Evolutionary conservation across 257 asterid genomes (phyloP).

Genomic region (Fraxinus pennsylvanica): DNA sequence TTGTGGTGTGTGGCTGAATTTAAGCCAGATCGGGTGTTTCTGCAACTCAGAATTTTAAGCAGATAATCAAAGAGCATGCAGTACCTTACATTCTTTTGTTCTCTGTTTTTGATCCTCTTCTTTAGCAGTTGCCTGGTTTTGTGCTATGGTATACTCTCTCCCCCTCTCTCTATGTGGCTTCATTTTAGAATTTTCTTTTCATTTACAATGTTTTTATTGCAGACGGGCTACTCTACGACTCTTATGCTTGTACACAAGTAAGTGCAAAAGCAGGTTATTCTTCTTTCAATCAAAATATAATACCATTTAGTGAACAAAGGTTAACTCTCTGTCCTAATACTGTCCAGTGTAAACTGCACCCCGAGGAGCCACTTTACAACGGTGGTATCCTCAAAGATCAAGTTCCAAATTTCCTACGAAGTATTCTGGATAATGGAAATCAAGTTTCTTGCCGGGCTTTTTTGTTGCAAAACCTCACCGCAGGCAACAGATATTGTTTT

Average conservation of each 20-base stretch:
- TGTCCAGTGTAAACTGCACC: constrained; percentile 54
- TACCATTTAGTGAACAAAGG: not conserved
- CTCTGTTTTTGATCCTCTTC: constrained; percentile 27
- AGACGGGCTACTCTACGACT: constrained; percentile 84
- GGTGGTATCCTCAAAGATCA: constrained; percentile 65
- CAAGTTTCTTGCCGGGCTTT: constrained; percentile 31
- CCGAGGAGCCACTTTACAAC: constrained; percentile 63
- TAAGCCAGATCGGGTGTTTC: not conserved
- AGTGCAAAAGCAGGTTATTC: not conserved
- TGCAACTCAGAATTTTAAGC: not conserved
- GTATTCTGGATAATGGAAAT: constrained; percentile 22
- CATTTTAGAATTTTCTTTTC: not conserved
- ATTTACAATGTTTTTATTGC: constrained; percentile 32
- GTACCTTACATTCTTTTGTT: constrained; percentile 12
- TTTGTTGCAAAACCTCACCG: constrained; percentile 40
- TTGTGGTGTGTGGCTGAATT: not conserved
- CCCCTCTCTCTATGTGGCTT: not conserved
- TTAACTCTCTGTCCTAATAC: not conserved
- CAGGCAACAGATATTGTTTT: constrained; percentile 49
- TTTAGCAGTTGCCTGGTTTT: constrained; percentile 24
- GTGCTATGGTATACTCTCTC: constrained; percentile 42
- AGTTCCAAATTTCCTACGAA: constrained; percentile 14
- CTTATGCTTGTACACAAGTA: constrained; percentile 71
- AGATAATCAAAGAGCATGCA: constrained; percentile 28
- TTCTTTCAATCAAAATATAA: not conserved